Evolutionary conservation across 306 rosid species (phyloP), one percentile per base, ranked within the genome.

Genomic region (Morella rubra): DNA sequence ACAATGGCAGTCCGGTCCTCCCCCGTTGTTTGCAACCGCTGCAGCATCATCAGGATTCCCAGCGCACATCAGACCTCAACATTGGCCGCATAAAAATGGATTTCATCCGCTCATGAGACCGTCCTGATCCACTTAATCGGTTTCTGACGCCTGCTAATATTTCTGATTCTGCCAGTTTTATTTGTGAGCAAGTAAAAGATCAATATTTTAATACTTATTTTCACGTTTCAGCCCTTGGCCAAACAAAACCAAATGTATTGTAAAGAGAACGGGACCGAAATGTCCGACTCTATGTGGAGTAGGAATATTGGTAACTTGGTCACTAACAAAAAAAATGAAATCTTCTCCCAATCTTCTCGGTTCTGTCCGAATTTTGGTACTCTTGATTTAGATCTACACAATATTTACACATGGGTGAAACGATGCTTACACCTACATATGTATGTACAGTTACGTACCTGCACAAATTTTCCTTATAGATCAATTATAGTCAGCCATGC

Each of bases 11-110:
- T 37, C 84, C 5, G 84, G 88, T 53, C 84, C 84, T 76, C 85
- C 90, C 44, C 93, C 77, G 81, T 54, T 80, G 73, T 81, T 82
- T 78, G 89, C 97, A 86, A 84, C 81, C 85, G 95, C 97, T 88
- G 99, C 99, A 96, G 99, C 99, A 96, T 96, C 99, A 96, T 96
- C 99, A 96, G 99, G 99, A 96, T 96, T 96, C 99, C 87, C 90
- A 81, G 89, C 76, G 50, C 98, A 89, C 85, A 89, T 82, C 49
- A 89, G 84, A 68, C 66, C 84, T 24, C 90, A 86, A 84, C 78
- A 80, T 84, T 85, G 91, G 97, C 85, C 81, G 85, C 96, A 87
- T 75, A 89, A 82, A 72, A 87, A 88, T 79, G 93, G 90, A 44
- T 90, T 90, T 84, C 96, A 88, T 82, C 44, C 87, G 19, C 89